Percentiles rank a stretch among this genome's conserved stretches.
Evolutionary conservation across 192 early-diverging fungal species (phyloP).

Genomic region (Coemansia sp.): DNA sequence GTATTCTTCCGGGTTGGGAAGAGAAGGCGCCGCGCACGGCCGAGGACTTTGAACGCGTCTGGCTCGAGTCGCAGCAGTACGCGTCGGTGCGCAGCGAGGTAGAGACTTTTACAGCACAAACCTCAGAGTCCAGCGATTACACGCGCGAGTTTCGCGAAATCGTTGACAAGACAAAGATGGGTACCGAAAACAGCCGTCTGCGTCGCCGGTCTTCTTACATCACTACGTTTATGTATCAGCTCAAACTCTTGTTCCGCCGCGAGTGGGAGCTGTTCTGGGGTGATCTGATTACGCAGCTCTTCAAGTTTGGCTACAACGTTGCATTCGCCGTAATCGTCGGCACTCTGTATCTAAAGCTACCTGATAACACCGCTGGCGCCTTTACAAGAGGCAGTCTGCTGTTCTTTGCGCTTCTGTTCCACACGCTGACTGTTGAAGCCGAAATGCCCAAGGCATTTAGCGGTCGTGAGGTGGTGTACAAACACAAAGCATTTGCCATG

Average conservation of each 20-base stretch:
- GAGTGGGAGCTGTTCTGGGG: slow-evolving; percentile 64
- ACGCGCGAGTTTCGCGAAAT: slow-evolving; percentile 42
- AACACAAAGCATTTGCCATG: slow-evolving; percentile 73
- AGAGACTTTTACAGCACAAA: slow-evolving; percentile 36
- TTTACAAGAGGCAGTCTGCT: slow-evolving; percentile 78
- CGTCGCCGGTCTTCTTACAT: slow-evolving; percentile 60
- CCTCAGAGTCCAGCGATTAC: slow-evolving; percentile 15
- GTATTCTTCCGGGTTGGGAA: slow-evolving; percentile 57
- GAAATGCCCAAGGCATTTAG: slow-evolving; percentile 68
- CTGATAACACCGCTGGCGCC: slow-evolving; percentile 58
- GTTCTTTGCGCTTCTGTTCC: slow-evolving; percentile 72
- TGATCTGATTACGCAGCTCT: slow-evolving; percentile 49
- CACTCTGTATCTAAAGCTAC: slow-evolving; percentile 65
- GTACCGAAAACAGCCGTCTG: slow-evolving; percentile 48
- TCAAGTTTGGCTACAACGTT: slow-evolving; percentile 55
- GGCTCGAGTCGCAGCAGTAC: slow-evolving; percentile 49
- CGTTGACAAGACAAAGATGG: slow-evolving; percentile 58
- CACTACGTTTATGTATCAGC: slow-evolving; percentile 64
- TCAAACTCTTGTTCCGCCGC: slow-evolving; percentile 58
- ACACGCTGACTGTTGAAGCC: slow-evolving; percentile 65
- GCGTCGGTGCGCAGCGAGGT: slow-evolving; percentile 37
- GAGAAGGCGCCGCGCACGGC: slow-evolving; percentile 55
- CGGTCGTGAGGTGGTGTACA: slow-evolving; percentile 71
- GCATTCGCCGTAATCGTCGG: slow-evolving; percentile 72
- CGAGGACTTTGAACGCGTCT: slow-evolving; percentile 67